Conservation (phyloP, 1,139 yeast species). For the Nakaseomyces glabratus region DNA sequence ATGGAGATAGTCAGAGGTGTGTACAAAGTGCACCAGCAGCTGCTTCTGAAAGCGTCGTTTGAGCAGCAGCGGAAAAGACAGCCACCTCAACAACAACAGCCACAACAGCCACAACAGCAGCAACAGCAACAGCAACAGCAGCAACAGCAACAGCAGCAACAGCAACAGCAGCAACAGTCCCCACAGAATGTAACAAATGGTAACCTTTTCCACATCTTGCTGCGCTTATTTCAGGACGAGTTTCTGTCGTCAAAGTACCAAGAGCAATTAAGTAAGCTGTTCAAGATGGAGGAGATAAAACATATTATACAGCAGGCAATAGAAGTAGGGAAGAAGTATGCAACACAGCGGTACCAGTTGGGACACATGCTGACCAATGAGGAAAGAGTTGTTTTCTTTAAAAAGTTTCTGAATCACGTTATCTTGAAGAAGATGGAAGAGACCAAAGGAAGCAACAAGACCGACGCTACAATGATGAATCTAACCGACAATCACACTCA, state of each 20-base stretch:
- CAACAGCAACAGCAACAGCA: slow-evolving; percentile 8
- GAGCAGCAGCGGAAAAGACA: too few species aligned
- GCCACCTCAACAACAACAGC: slow-evolving; percentile 13
- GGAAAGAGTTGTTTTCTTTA: slow-evolving; percentile 4
- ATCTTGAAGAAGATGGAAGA: slow-evolving; percentile 5
- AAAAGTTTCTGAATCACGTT: slow-evolving; percentile 4
- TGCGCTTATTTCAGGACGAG: slow-evolving; percentile 4
- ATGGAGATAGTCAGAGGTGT: slow-evolving; percentile 33
- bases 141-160: not conserved
- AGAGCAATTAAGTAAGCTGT: slow-evolving; percentile 4
- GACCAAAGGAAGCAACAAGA: too few species aligned
- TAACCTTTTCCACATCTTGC: slow-evolving; percentile 2
- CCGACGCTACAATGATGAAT: too few species aligned
- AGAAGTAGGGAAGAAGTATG: slow-evolving; percentile 6
- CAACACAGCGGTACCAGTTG: slow-evolving; percentile 3
- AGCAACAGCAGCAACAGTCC: not conserved
- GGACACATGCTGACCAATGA: slow-evolving; percentile 6
- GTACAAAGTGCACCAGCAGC: slow-evolving; percentile 34
- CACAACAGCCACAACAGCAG: slow-evolving; percentile 14
- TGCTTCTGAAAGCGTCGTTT: slow-evolving; percentile 27
- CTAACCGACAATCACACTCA: too few species aligned
- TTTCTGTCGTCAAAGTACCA: slow-evolving; percentile 4
- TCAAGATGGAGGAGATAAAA: slow-evolving; percentile 3
- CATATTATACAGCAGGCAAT: slow-evolving; percentile 3
- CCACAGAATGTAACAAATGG: not conserved